Percentiles rank a stretch among this genome's conserved stretches.
Conservation (phyloP, 1,284 basidiomycete genomes). For the Leccinum solheimii region DNA sequence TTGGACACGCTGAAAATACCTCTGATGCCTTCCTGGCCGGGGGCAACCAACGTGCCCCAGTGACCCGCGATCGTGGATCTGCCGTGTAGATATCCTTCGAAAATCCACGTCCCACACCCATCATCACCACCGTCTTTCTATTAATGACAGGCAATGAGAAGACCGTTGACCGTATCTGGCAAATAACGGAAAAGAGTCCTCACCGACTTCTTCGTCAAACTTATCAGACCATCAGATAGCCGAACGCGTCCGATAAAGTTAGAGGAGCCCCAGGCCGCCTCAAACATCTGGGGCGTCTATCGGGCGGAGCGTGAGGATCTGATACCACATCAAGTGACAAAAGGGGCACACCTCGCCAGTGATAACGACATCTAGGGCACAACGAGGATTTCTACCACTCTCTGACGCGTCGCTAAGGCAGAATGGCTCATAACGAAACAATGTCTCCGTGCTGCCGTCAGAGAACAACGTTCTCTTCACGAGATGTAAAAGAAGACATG, state of each 20-base stretch:
- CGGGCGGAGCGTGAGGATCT: slow-evolving; percentile 26
- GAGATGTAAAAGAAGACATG: slow-evolving; percentile 16
- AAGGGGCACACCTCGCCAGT: slow-evolving; percentile 33
- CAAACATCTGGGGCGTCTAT: slow-evolving; percentile 34
- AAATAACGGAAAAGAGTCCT: slow-evolving; percentile 9
- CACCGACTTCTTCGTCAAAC: slow-evolving; percentile 40
- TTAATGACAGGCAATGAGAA: slow-evolving; percentile 5
- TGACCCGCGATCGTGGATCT: slow-evolving; percentile 32
- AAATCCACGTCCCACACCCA: slow-evolving; percentile 36
- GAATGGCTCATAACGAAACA: slow-evolving; percentile 36
- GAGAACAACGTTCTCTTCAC: slow-evolving; percentile 30
- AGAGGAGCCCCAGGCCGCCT: slow-evolving; percentile 39
- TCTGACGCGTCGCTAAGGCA: slow-evolving; percentile 30
- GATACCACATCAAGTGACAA: slow-evolving; percentile 17
- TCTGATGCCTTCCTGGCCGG: slow-evolving; percentile 35
- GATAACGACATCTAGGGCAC: slow-evolving; percentile 39
- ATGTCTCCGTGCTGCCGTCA: slow-evolving; percentile 29
- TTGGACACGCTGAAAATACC: slow-evolving; percentile 61
- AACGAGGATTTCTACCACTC: slow-evolving; percentile 28
- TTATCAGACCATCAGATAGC: slow-evolving; percentile 50
- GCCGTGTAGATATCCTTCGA: slow-evolving; percentile 33
- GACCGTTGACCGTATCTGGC: background rate
- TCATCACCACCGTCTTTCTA: slow-evolving; percentile 33
- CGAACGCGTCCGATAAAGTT: slow-evolving; percentile 50
- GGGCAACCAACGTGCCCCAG: slow-evolving; percentile 25